Conservation (phyloP, 495 filamentous ascomycete species). For the Podospora pseudoanserina region DNA sequence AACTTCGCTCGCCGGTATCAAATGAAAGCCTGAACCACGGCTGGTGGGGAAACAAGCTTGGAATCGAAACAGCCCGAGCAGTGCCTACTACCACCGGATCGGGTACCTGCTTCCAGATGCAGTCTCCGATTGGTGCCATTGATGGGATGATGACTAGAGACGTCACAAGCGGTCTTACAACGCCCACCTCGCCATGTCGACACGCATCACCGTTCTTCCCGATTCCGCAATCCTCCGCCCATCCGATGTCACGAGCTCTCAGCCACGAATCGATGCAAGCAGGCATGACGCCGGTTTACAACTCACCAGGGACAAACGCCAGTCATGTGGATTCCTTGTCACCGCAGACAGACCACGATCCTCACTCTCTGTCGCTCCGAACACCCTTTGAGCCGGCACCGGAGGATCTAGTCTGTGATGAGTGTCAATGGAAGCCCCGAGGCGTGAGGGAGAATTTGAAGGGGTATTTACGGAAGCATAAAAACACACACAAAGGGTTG, state of each 20-base stretch:
- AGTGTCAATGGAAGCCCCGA: conserved; percentile 39
- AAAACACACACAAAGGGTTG: conserved; percentile 38
- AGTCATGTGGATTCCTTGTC: conserved; percentile 16
- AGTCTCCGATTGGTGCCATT: conserved; percentile 10
- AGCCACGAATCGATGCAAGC: conserved; percentile 29
- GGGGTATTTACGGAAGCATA: conserved; percentile 39
- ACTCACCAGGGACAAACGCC: conserved; percentile 14
- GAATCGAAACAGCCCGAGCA: conserved; percentile 14
- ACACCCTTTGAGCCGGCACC: conserved; percentile 8
- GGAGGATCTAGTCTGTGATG: conserved; percentile 35
- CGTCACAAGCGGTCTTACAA: conserved; percentile 9
- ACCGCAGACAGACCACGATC: conserved; percentile 15
- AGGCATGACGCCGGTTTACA: conserved; percentile 15
- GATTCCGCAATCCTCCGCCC: conserved; percentile 10
- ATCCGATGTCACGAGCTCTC: conserved; percentile 23
- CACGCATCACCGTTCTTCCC: conserved; percentile 21
- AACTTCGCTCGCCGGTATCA: conserved; percentile 10
- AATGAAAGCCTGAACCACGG: conserved; percentile 7
- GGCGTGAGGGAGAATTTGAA: conserved; percentile 37
- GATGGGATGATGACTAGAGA: conserved; percentile 2
- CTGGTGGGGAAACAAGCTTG: conserved; percentile 26
- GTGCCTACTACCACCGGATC: conserved; percentile 18
- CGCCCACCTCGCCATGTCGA: conserved; percentile 19
- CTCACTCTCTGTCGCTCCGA: conserved; percentile 9
- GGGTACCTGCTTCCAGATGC: conserved; percentile 12